A percentile compares a stretch with the other conserved stretches of the same genome.
Evolutionary conservation across 345 rosid genomes (phyloP).

Genomic region (Dimocarpus longan): DNA sequence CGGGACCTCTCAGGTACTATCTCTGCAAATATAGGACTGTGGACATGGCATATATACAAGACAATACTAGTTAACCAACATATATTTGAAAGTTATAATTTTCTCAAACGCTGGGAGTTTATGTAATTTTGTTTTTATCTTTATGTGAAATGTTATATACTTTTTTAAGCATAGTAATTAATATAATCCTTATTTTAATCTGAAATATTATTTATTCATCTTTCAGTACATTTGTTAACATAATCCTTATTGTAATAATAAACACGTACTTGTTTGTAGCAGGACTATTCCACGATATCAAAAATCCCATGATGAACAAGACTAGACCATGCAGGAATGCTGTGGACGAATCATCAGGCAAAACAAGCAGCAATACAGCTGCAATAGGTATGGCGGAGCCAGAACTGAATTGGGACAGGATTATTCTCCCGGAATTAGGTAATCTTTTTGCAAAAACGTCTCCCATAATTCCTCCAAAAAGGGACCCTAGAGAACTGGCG

Average conservation of each 20-base stretch:
- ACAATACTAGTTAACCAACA: neutral
- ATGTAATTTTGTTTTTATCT: too few species aligned
- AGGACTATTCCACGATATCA: constrained; percentile 59
- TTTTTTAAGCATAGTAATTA: too few species aligned
- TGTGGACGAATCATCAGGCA: constrained; percentile 63
- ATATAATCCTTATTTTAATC: too few species aligned
- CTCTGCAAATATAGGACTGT: constrained; percentile 91
- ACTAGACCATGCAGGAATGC: constrained; percentile 55
- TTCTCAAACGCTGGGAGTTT: too few species aligned
- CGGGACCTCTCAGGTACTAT: constrained; percentile 86
- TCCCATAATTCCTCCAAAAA: constrained; percentile 66
- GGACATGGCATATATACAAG: neutral
- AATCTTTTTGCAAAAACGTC: constrained; percentile 47
- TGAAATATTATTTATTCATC: too few species aligned
- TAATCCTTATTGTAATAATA: too few species aligned
- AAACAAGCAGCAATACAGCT: constrained; percentile 51
- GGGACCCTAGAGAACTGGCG: constrained; percentile 44
- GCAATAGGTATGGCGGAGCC: constrained; percentile 65
- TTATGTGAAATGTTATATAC: too few species aligned
- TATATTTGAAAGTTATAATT: neutral
- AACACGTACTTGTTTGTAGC: constrained; percentile 63
- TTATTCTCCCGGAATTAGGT: constrained; percentile 60
- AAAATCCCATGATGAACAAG: constrained; percentile 56
- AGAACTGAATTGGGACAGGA: constrained; percentile 59
- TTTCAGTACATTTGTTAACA: too few species aligned